These are phyloP conservation scores for Pestalotiopsis sp. DNA, from an alignment of 2,329 filamentous ascomycete species.

Conservation along the genomic window DNA sequence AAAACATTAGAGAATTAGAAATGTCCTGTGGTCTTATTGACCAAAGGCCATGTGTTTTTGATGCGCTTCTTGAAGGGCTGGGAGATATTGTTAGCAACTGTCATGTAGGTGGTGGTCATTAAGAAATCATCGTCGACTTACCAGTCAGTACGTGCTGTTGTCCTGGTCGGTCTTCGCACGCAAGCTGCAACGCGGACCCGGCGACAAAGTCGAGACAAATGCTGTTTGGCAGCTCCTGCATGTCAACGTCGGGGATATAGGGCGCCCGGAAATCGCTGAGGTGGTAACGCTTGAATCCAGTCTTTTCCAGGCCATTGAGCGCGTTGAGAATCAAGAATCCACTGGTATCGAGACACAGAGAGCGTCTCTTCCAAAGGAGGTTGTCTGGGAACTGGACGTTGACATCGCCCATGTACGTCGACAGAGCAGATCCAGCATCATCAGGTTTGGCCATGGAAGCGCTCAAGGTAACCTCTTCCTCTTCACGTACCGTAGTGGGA, in stretches of 20 bases:
- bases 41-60: conserved; percentile 5
- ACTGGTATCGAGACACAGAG: conserved; percentile 79
- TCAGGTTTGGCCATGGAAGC: conserved; percentile 22
- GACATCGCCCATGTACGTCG: conserved; percentile 80
- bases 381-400: conserved; percentile 98
- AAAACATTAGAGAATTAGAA: conserved; percentile 1
- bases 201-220: conserved; percentile 63
- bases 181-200: conserved; percentile 63
- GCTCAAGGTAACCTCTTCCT: conserved; percentile 40
- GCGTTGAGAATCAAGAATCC: conserved; percentile 82
- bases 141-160: conserved; percentile 57
- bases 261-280: conserved; percentile 81
- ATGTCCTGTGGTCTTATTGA: neutral
- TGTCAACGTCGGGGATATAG: conserved; percentile 83
- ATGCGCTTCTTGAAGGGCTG: conserved; percentile 15
- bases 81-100: neutral
- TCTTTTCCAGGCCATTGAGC: conserved; percentile 58
- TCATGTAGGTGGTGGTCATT: neutral
- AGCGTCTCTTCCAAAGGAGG: conserved; percentile 92
- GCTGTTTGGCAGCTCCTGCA: conserved; percentile 91
- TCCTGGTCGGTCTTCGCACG: conserved; percentile 62
- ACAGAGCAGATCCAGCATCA: conserved; percentile 40
- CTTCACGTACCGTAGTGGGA: conserved; percentile 54
- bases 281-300: conserved; percentile 74
- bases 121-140: conserved; percentile 37